These are phyloP conservation scores for Gynostemma pentaphyllum DNA, from an alignment of 306 rosid genomes.

Conservation along the genomic window DNA sequence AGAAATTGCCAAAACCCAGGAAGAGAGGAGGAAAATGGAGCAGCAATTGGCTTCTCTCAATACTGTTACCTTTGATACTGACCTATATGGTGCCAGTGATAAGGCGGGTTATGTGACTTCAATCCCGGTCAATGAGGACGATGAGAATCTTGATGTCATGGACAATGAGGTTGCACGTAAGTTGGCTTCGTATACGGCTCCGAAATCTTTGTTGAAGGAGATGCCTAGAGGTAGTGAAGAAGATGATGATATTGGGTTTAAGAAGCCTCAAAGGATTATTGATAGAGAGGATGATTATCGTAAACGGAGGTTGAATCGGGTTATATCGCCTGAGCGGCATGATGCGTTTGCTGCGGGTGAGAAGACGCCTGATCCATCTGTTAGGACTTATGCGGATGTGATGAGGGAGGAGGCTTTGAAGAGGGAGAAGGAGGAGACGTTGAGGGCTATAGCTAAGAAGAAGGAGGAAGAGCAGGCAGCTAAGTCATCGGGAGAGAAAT, in stretches of 20 bases:
- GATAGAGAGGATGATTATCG: slow-evolving; percentile 60
- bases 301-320: slow-evolving; percentile 37
- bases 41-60: slow-evolving; percentile 50
- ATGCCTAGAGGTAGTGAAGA: slow-evolving; percentile 36
- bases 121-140: slow-evolving; percentile 56
- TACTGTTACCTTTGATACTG: slow-evolving; percentile 43
- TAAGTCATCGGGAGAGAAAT: slow-evolving; percentile 19
- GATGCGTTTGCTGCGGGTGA: slow-evolving; percentile 61
- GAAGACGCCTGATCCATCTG: slow-evolving; percentile 54
- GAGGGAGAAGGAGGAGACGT: slow-evolving; percentile 57
- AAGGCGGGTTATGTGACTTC: slow-evolving; percentile 40
- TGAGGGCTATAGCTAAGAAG: slow-evolving; percentile 40
- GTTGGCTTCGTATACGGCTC: slow-evolving; percentile 51
- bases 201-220: slow-evolving; percentile 47
- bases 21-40: slow-evolving; percentile 56
- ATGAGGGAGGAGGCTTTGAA: slow-evolving; percentile 60
- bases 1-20: slow-evolving; percentile 80
- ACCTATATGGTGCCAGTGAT: slow-evolving; percentile 43
- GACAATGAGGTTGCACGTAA: slow-evolving; percentile 45
- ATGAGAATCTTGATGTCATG: slow-evolving; percentile 35
- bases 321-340: slow-evolving; percentile 55
- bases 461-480: slow-evolving; percentile 58
- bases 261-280: slow-evolving; percentile 42
- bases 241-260: slow-evolving; percentile 34
- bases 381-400: slow-evolving; percentile 52